Percentiles rank a stretch among this genome's conserved stretches.
Conservation (phyloP, 1,284 basidiomycete species). For the Cryptococcus hybrid region DNA sequence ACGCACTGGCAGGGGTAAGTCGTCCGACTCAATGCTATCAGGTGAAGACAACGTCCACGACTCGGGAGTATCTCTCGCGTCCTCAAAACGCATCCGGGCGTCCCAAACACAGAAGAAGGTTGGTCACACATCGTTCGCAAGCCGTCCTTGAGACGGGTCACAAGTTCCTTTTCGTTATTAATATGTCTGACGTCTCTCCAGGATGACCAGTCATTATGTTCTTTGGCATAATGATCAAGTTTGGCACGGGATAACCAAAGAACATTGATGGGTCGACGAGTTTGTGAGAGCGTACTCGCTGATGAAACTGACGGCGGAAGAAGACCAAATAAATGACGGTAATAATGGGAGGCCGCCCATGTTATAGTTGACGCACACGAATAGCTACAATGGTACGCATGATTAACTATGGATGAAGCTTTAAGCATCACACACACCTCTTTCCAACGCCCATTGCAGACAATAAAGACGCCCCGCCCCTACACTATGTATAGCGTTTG, state of each 20-base stretch:
- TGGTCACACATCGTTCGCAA: slow-evolving; percentile 22
- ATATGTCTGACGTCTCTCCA: slow-evolving; percentile 43
- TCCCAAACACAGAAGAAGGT: slow-evolving; percentile 3
- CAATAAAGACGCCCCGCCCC: slow-evolving; percentile 40
- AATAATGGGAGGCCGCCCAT: slow-evolving; percentile 45
- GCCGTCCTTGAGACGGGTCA: slow-evolving; percentile 19
- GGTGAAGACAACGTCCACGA: slow-evolving; percentile 18
- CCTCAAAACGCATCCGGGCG: slow-evolving; percentile 27
- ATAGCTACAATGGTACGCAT: slow-evolving; percentile 14
- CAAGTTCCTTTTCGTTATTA: slow-evolving; percentile 35
- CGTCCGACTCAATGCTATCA: not conserved
- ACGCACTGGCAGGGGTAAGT: slow-evolving; percentile 16
- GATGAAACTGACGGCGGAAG: slow-evolving; percentile 17
- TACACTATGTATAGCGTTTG: slow-evolving; percentile 41
- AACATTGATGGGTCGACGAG: slow-evolving; percentile 32
- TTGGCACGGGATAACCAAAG: slow-evolving; percentile 42
- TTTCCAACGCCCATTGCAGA: slow-evolving; percentile 35
- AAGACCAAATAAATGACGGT: slow-evolving; percentile 44
- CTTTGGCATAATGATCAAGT: slow-evolving; percentile 30
- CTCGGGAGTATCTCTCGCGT: slow-evolving; percentile 31
- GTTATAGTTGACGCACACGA: slow-evolving; percentile 39
- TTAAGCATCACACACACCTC: slow-evolving; percentile 9
- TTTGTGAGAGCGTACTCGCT: slow-evolving; percentile 1
- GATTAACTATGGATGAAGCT: not conserved
- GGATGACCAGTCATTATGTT: slow-evolving; percentile 30